A percentile compares a stretch with the other conserved stretches of the same genome.
phyloP scores from a whole-genome alignment of 495 filamentous ascomycete genomes.

The Entonaema liquescens region DNA sequence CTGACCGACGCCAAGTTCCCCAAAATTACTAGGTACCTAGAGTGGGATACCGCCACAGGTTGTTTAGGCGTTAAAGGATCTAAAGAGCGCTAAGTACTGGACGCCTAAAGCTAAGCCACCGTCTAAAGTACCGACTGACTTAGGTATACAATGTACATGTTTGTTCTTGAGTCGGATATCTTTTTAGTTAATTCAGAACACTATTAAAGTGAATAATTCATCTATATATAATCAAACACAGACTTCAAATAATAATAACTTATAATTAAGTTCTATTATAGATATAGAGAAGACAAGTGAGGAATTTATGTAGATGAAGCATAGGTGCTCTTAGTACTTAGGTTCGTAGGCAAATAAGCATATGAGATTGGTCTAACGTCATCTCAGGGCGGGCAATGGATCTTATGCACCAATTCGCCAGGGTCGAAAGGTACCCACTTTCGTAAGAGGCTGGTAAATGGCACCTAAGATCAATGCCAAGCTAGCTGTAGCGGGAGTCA shows the following conservation, averaged over 20 bases:
- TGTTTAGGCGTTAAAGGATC: not conserved
- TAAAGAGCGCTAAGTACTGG: too few relatives aligned
- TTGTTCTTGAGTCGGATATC: too few relatives aligned
- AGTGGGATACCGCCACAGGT: not conserved
- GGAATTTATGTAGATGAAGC: too few relatives aligned
- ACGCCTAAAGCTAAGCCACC: not conserved
- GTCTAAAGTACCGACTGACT: not conserved
- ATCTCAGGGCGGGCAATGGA: too few relatives aligned
- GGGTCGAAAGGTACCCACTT: constrained; percentile 2
- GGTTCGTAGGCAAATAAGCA: too few relatives aligned
- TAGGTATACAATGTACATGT: not conserved
- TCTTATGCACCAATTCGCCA: constrained; percentile 10
- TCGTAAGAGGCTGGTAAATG: constrained; percentile 13
- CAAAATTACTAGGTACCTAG: not conserved
- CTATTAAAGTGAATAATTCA: not conserved
- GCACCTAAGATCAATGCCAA: constrained; percentile 27
- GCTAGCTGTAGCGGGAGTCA: constrained; percentile 19
- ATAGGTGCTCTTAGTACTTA: too few relatives aligned
- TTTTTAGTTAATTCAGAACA: too few relatives aligned
- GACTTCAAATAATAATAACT: too few relatives aligned
- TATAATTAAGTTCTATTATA: too few relatives aligned
- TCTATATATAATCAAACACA: too few relatives aligned
- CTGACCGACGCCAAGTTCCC: not conserved
- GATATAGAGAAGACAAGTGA: not conserved
- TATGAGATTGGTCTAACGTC: not conserved